Conservation (phyloP, 306 rosid species). For the Urtica urens region DNA sequence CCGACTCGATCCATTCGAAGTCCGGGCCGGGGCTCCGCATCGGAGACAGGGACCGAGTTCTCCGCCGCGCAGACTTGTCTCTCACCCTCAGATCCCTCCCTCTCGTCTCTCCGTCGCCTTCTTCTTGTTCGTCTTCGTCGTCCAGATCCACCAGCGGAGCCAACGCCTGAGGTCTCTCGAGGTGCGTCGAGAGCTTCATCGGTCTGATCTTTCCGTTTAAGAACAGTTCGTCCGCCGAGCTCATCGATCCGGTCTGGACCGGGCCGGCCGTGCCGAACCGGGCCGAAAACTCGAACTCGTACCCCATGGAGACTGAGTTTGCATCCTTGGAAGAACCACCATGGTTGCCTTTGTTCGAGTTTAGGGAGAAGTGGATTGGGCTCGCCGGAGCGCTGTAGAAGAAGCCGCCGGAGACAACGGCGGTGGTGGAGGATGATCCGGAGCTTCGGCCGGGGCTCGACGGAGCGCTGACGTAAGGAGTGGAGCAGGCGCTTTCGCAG, state of each 20-base stretch:
- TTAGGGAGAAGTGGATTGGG: conserved; percentile 68
- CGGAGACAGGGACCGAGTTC: conserved; percentile 95
- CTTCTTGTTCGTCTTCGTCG: conserved; percentile 22
- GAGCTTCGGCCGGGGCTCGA: conserved; percentile 76
- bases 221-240: conserved; percentile 86
- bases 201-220: conserved; percentile 93
- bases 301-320: conserved; percentile 25
- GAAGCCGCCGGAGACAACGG: conserved; percentile 38
- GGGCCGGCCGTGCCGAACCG: conserved; percentile 42
- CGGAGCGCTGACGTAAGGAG: conserved; percentile 91
- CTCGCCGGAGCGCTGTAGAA: conserved; percentile 95
- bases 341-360: conserved; percentile 22
- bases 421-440: conserved; percentile 40
- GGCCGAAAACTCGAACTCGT: conserved; percentile 87
- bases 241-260: conserved; percentile 50
- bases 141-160: conserved; percentile 79
- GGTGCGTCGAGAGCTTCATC: conserved; percentile 72
- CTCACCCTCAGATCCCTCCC: conserved; percentile 83
- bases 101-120: conserved; percentile 22
- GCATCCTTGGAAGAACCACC: conserved; percentile 9
- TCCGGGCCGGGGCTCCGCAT: conserved; percentile 36
- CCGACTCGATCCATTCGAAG: conserved; percentile 41
- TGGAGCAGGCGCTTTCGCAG: conserved; percentile 72
- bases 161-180: conserved; percentile 63
- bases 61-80: conserved; percentile 50